Base-by-base conservation (phyloP, 768 basidiomycete genomes). In the Lactarius akahatsu region DNA sequence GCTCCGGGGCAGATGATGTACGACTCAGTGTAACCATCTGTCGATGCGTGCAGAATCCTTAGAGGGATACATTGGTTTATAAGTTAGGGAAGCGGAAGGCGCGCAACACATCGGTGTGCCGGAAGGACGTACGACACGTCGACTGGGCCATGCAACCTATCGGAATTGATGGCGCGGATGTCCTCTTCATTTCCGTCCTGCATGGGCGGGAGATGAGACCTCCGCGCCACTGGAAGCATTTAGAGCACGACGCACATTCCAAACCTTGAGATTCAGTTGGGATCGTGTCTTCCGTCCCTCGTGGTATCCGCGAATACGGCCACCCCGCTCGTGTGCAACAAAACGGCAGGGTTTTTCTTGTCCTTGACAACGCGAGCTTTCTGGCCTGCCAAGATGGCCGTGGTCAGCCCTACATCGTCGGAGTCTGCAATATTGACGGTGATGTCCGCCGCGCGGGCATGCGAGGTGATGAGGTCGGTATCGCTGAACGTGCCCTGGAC, bases 241-340 rank as follows among this genome's bases (percentile, higher is more conserved):
- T 23, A 26, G 13, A 52, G 47, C 11, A 23, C 47, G 23, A 58
- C 66, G 30, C 9, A 68, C 63, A 20, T 68, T 60, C 63, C 55
- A 68, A 16, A 57, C 4, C 23, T 41, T 64, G 41, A n/a, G 10
- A 34, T n/a, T n/a, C n/a, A n/a, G n/a, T 20, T 34, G 20, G 63
- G 23, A n/a, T 65, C 54, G 18, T 59, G 63, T 41, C 55, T 65
- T 20, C 67, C 67, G 5, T 65, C 59, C 11, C 6, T 55, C 13
- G 41, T 9, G 16, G 34, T 40, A 8, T 64, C 67, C 18, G n/a
- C 13, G 59, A 68, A 68, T 11, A 60, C 55, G 2, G 41, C 58
- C 23, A 50, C 36, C 11, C 67, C 67, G 40, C 67, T 68, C 8
- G 67, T 68, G 20, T 68, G 67, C 7, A 65, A 40, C 8, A 68